These are phyloP conservation scores for Hibiscus trionum DNA, from an alignment of 345 rosid genomes.

Conservation along the genomic window DNA sequence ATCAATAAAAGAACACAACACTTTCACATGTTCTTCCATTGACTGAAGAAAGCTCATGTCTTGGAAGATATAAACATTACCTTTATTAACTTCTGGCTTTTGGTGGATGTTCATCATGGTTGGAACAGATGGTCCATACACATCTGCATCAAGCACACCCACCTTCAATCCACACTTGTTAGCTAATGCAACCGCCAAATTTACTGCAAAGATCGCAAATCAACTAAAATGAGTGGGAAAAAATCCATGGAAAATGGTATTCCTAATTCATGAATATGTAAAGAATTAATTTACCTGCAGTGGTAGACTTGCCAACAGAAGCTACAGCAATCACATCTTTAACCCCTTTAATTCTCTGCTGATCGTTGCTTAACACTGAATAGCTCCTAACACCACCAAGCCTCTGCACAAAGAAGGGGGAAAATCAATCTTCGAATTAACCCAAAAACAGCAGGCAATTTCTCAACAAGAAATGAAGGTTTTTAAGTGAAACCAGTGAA, in stretches of 20 bases:
- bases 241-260: neutral
- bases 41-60: neutral
- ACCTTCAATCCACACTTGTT: conserved; percentile 50
- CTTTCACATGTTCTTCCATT: neutral
- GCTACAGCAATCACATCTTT: conserved; percentile 84
- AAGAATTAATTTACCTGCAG: conserved; percentile 51
- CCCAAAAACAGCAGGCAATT: neutral
- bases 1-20: neutral
- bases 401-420: conserved; percentile 20
- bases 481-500: neutral
- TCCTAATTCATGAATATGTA: neutral
- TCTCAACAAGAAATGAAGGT: neutral
- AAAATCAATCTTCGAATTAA: neutral
- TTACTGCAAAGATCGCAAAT: conserved; percentile 39
- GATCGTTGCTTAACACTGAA: conserved; percentile 35
- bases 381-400: conserved; percentile 33
- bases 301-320: conserved; percentile 93
- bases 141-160: conserved; percentile 92
- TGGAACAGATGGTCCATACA: conserved; percentile 88
- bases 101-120: conserved; percentile 79
- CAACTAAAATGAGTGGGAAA: neutral
- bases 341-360: conserved; percentile 64
- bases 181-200: conserved; percentile 87
- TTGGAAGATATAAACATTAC: conserved; percentile 22
- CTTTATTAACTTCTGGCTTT: conserved; percentile 73